phyloP scores from a whole-genome alignment of 345 rosid species.

The Pistacia vera region DNA sequence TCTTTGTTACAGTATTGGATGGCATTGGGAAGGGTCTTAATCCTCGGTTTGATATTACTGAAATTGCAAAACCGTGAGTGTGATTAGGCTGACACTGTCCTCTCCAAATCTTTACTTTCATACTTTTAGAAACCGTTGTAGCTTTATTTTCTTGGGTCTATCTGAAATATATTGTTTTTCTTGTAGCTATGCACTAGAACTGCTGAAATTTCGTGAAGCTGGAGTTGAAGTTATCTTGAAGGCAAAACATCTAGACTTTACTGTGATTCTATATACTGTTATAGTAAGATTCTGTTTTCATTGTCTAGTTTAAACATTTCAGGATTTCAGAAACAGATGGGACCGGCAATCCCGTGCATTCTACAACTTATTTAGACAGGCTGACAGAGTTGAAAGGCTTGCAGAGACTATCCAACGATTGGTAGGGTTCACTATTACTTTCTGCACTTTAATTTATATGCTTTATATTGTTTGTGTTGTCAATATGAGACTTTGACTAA shows the following conservation, averaged over 20 bases:
- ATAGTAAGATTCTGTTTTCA: slow-evolving; percentile 8
- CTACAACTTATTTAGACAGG: slow-evolving; percentile 94
- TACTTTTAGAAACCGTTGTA: slow-evolving; percentile 1
- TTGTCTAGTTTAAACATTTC: slow-evolving; percentile 28
- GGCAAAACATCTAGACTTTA: slow-evolving; percentile 43
- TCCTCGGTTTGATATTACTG: slow-evolving; percentile 95
- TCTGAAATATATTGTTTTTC: slow-evolving; percentile 27
- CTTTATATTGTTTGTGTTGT: neutral
- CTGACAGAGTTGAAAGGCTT: slow-evolving; percentile 91
- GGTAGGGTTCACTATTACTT: slow-evolving; percentile 44
- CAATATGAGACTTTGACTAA: neutral
- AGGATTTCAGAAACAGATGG: slow-evolving; percentile 94
- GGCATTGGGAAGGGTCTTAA: slow-evolving; percentile 99
- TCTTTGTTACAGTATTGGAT: slow-evolving; percentile 70
- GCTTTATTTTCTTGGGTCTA: neutral
- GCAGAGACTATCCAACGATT: slow-evolving; percentile 79
- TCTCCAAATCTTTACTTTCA: neutral
- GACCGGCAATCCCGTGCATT: slow-evolving; percentile 93
- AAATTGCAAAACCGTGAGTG: slow-evolving; percentile 97
- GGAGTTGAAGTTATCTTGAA: slow-evolving; percentile 92
- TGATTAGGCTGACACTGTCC: slow-evolving; percentile 11
- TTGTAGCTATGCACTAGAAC: slow-evolving; percentile 87
- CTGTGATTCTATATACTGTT: slow-evolving; percentile 6
- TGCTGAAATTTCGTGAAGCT: slow-evolving; percentile 89
- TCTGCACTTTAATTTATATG: neutral